Evolutionary conservation across 441 rosid species (phyloP), one percentile per base, ranked within the genome.

Genomic region (Mallotus japonicus): DNA sequence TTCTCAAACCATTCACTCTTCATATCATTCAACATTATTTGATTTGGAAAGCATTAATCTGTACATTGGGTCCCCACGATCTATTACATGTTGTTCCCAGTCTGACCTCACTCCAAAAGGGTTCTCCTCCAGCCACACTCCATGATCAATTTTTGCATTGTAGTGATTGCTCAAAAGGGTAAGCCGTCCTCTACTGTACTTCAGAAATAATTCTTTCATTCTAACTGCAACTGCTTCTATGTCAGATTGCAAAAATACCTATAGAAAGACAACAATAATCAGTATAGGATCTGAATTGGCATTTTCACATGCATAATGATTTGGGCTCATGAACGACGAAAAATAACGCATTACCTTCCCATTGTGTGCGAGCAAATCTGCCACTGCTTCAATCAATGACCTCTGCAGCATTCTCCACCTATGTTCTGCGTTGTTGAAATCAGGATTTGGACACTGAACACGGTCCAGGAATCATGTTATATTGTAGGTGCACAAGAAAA

Each of bases 171-270:
- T 81, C 49, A 44, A 28, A 55, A 85, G 49, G 56, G 34, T 49
- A 49, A 90, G 84, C 80, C 81, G 84, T 50, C 88, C 87, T 69
- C 75, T 81, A 54, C 96, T 78, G 61, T 79, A 72, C 75, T 73
- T 78, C 82, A 90, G 77, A 76, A 89, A 87, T 34, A 84, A 77
- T 64, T 86, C 81, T 76, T 82, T 87, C 89, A 89, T 87, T 78
- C 89, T 81, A 67, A 83, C n/a, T 22, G 87, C 85, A 46, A 90
- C 93, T 75, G 74, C 82, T 81, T 87, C 82, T 42, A 89, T 69
- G 50, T 90, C 96, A 66, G 96, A 89, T 76, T 90, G 92, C 63
- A 90, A 83, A 79, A 89, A 89, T 22, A 90, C 85, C 92, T 89
- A 40, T 20, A 74, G 47, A 74, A 73, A 72, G 6, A 44, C n/a